Percentiles rank a stretch among this genome's conserved stretches.
phyloP scores from a whole-genome alignment of 2,329 filamentous ascomycete species.

The Fusarium subtropicale region DNA sequence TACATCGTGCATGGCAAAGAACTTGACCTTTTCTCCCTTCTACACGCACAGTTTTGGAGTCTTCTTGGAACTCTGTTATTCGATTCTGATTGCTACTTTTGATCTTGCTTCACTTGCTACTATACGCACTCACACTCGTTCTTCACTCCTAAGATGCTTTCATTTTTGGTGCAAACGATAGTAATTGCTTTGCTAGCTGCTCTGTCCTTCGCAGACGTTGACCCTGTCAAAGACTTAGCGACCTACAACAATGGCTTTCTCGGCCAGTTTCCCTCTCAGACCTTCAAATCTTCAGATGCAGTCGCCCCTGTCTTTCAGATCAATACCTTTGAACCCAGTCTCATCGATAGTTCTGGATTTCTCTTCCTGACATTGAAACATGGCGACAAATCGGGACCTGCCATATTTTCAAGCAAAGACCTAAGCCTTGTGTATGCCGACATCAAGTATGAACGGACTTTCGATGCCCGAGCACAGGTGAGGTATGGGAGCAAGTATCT shows the following conservation, averaged over 20 bases:
- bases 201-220: constrained; percentile 24
- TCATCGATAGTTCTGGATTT: constrained; percentile 36
- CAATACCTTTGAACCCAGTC: constrained; percentile 34
- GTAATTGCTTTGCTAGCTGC: constrained; percentile 5
- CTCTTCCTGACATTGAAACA: constrained; percentile 38
- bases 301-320: constrained; percentile 42
- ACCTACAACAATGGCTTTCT: constrained; percentile 36
- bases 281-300: constrained; percentile 34
- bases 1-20: constrained; percentile 10
- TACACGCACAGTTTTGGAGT: constrained; percentile 31
- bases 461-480: constrained; percentile 40
- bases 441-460: constrained; percentile 31
- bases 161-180: not conserved
- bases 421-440: constrained; percentile 43
- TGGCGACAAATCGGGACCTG: constrained; percentile 35
- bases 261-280: constrained; percentile 38
- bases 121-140: not conserved
- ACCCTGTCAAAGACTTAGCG: constrained; percentile 26
- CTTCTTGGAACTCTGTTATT: constrained; percentile 38
- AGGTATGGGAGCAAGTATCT: constrained; percentile 32
- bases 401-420: constrained; percentile 42
- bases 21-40: constrained; percentile 8
- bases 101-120: not conserved
- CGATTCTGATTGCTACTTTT: constrained; percentile 5
- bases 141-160: constrained; percentile 23